These are phyloP conservation scores for Teratosphaeria destructans DNA, from an alignment of 2,329 filamentous ascomycete genomes.

Conservation along the genomic window DNA sequence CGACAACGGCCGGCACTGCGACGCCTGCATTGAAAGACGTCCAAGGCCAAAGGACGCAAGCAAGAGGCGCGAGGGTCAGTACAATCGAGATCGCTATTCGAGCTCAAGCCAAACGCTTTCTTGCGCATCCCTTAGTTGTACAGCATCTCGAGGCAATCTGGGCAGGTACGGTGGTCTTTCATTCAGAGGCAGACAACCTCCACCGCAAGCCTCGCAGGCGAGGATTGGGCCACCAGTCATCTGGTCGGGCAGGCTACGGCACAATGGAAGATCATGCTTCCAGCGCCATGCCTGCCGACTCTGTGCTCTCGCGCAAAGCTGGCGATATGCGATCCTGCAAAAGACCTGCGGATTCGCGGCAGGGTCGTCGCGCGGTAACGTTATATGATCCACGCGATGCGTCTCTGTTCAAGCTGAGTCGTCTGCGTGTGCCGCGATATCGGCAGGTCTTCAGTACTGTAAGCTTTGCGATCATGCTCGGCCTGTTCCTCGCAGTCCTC, in stretches of 20 bases:
- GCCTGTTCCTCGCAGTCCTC: constrained; percentile 75
- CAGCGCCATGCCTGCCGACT: constrained; percentile 21
- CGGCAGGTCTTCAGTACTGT: constrained; percentile 81
- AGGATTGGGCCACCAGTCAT: constrained; percentile 16
- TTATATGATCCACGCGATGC: constrained; percentile 86
- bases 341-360: constrained; percentile 19
- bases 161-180: constrained; percentile 91
- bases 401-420: constrained; percentile 81
- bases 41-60: constrained; percentile 35
- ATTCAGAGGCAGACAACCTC: constrained; percentile 74
- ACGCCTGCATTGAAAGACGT: constrained; percentile 7
- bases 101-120: constrained; percentile 82
- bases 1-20: constrained; percentile 27
- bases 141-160: constrained; percentile 95
- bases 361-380: constrained; percentile 62
- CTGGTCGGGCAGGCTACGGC: constrained; percentile 27
- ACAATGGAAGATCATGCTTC: constrained; percentile 20
- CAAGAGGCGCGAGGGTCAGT: constrained; percentile 65
- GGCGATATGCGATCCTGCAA: constrained; percentile 10
- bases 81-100: constrained; percentile 88
- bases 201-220: constrained; percentile 49
- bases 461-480: constrained; percentile 75
- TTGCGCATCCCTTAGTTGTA: constrained; percentile 83
- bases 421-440: constrained; percentile 83
- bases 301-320: constrained; percentile 19